Evolutionary conservation across 176 grass and related monocot species (phyloP).

Genomic region (Oryza brachyantha): DNA sequence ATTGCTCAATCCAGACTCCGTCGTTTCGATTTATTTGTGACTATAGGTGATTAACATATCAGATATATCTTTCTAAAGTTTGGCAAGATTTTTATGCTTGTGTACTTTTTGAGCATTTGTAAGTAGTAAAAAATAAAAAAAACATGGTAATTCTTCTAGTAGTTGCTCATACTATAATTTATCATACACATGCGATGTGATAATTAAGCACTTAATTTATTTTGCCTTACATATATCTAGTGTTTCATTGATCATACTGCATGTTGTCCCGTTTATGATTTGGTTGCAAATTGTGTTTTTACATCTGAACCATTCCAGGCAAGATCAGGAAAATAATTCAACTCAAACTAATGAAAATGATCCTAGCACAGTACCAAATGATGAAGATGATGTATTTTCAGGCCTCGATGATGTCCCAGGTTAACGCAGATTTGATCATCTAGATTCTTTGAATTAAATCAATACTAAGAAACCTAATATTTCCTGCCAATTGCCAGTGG

Average conservation of each 20-base stretch:
- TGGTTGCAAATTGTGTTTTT: constrained; percentile 20
- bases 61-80: background rate
- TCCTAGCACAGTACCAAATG: constrained; percentile 33
- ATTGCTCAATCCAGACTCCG: background rate
- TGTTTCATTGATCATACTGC: background rate
- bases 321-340: constrained; percentile 68
- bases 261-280: constrained; percentile 8
- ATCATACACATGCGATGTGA: background rate
- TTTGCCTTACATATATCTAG: constrained; percentile 2
- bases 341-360: constrained; percentile 50
- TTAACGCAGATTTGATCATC: constrained; percentile 27
- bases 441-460: constrained; percentile 9
- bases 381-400: constrained; percentile 70
- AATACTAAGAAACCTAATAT: constrained; percentile 17
- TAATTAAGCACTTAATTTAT: background rate
- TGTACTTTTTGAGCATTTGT: background rate
- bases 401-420: constrained; percentile 93
- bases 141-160: background rate
- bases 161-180: background rate
- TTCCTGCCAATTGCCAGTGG: constrained; percentile 47
- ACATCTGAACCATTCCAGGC: constrained; percentile 45
- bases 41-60: background rate
- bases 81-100: background rate
- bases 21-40: background rate
- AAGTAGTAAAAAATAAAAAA: background rate